These are phyloP conservation scores for Talaromyces sp. DNA, from an alignment of 2,329 filamentous ascomycete genomes.

Conservation along the genomic window DNA sequence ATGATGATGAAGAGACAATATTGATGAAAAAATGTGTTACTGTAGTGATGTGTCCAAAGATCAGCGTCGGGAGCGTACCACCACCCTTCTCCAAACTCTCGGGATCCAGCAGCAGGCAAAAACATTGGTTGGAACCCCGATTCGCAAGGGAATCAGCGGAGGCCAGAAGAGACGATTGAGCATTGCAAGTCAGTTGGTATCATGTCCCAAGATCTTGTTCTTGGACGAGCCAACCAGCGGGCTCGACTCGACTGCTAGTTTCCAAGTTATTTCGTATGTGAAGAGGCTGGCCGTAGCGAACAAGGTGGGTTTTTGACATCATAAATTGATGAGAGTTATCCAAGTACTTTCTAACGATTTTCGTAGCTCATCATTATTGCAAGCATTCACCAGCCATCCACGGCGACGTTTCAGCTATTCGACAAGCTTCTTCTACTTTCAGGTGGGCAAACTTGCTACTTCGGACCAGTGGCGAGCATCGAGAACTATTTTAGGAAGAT, in stretches of 20 bases:
- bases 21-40: not conserved
- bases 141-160: conserved; percentile 76
- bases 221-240: conserved; percentile 81
- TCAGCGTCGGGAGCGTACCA: conserved; percentile 59
- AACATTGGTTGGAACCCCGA: conserved; percentile 72
- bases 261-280: conserved; percentile 71
- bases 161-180: conserved; percentile 78
- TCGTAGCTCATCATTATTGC: conserved; percentile 69
- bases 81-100: conserved; percentile 64
- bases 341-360: not conserved
- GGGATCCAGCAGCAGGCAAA: conserved; percentile 65
- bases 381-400: conserved; percentile 81
- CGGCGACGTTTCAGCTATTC: conserved; percentile 71
- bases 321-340: not conserved
- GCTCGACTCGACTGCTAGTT: conserved; percentile 70
- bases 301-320: conserved; percentile 46
- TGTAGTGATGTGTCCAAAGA: conserved; percentile 47
- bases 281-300: conserved; percentile 60
- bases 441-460: conserved; percentile 65
- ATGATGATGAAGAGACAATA: not conserved
- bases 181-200: conserved; percentile 76
- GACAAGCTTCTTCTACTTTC: conserved; percentile 74
- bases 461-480: conserved; percentile 57
- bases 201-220: conserved; percentile 73
- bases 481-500: conserved; percentile 59